Conservation (phyloP, 108 stramenopile species). For the Discostella pseudostelligera region DNA sequence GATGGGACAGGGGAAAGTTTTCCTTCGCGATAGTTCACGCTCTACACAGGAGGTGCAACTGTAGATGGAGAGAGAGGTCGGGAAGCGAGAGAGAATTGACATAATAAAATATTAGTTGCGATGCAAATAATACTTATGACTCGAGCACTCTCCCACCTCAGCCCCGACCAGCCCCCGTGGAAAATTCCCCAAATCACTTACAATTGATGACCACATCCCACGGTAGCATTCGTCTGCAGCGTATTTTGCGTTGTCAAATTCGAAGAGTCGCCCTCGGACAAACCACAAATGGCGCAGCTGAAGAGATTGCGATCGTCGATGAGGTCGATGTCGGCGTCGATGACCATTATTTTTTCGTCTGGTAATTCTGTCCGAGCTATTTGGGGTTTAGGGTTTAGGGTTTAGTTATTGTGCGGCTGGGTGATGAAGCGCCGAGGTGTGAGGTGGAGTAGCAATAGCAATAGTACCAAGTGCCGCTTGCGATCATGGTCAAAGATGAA, state of each 20-base stretch:
- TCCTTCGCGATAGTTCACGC: constrained; percentile 70
- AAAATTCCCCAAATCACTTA: no score
- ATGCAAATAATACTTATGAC: no score
- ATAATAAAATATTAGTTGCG: no score
- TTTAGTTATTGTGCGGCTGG: no score
- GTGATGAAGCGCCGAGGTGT: no score
- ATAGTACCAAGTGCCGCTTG: no score
- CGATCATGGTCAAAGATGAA: no score
- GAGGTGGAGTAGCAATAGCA: no score
- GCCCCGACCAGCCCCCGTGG: no score
- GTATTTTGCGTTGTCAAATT: constrained; percentile 79
- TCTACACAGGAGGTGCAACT: constrained; percentile 83
- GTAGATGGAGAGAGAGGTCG: background rate
- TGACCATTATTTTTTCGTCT: constrained; percentile 8
- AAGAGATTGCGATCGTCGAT: constrained; percentile 75
- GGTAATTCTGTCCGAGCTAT: no score
- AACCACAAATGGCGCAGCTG: constrained; percentile 83
- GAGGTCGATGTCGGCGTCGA: constrained; percentile 31
- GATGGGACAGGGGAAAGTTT: constrained; percentile 83
- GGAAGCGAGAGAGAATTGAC: background rate
- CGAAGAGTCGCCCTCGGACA: constrained; percentile 77
- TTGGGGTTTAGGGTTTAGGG: no score
- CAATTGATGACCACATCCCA: constrained; percentile 88
- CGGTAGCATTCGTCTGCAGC: constrained; percentile 78
- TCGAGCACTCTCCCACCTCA: no score